A percentile compares a stretch with the other conserved stretches of the same genome.
Evolutionary conservation across 2,329 filamentous ascomycete genomes (phyloP).

Genomic region (Shiraia bambusicola): DNA sequence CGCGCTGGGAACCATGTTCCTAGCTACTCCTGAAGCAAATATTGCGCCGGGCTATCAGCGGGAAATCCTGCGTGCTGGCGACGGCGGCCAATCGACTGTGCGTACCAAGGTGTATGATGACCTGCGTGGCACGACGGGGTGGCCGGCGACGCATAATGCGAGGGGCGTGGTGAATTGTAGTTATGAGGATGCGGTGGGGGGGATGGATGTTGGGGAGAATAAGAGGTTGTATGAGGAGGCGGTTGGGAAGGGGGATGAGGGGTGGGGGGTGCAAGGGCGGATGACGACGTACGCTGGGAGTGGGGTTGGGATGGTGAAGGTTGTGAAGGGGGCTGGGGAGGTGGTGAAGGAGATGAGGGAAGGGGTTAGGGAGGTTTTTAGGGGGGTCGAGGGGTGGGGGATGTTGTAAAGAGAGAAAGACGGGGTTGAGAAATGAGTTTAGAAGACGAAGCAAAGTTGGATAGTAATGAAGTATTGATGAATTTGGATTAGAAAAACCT

Average conservation of each 20-base stretch:
- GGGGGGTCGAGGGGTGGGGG: conserved; percentile 1
- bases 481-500: too few relatives aligned
- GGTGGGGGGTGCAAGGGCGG: conserved; percentile 53
- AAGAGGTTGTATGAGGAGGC: conserved; percentile 52
- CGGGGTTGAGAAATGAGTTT: too few relatives aligned
- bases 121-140: conserved; percentile 58
- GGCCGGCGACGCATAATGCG: conserved; percentile 60
- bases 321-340: conserved; percentile 52
- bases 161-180: conserved; percentile 61
- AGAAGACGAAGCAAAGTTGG: too few relatives aligned
- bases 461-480: too few relatives aligned
- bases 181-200: conserved; percentile 45
- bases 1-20: conserved; percentile 65
- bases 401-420: conserved; percentile 1
- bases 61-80: conserved; percentile 49
- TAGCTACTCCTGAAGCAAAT: conserved; percentile 54
- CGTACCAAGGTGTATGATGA: conserved; percentile 56
- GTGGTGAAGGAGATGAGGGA: conserved; percentile 55
- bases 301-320: conserved; percentile 59
- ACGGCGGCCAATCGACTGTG: conserved; percentile 56
- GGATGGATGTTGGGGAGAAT: conserved; percentile 49
- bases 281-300: conserved; percentile 65
- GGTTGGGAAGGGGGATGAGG: conserved; percentile 53
- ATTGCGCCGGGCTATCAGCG: conserved; percentile 51
- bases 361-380: conserved; percentile 39